Conservation (phyloP, 148 eudicot genomes). For the Cornus suecica region DNA sequence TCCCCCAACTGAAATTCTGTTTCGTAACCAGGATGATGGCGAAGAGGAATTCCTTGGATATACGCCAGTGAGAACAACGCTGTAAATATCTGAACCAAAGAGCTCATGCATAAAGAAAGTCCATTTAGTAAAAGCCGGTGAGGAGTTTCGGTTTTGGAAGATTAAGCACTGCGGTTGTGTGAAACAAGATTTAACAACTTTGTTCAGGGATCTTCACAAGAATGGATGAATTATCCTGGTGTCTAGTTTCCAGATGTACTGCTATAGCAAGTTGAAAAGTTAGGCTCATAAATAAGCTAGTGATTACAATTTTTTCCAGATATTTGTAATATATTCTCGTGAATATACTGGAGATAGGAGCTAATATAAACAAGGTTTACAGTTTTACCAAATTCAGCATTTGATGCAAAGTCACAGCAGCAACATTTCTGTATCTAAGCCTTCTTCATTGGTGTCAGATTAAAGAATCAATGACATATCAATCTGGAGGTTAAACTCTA, state of each 20-base stretch:
- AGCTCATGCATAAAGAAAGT: not conserved
- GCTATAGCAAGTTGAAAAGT: too few species aligned
- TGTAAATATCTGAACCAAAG: conserved; percentile 3
- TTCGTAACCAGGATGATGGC: conserved; percentile 40
- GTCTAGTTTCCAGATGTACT: too few species aligned
- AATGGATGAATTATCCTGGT: too few species aligned
- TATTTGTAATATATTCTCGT: too few species aligned
- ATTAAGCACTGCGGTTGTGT: not conserved
- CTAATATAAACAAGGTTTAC: not conserved
- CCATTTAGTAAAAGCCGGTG: not conserved
- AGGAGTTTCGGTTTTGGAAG: not conserved
- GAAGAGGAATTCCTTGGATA: conserved; percentile 42
- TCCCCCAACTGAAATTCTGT: not conserved
- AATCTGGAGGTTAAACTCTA: not conserved
- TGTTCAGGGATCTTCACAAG: not conserved
- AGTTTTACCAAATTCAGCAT: not conserved
- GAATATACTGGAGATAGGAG: too few species aligned
- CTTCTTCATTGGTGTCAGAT: not conserved
- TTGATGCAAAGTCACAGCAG: not conserved
- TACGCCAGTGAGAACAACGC: conserved; percentile 35
- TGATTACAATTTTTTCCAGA: too few species aligned
- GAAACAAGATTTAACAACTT: not conserved
- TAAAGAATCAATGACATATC: not conserved
- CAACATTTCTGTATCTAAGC: not conserved
- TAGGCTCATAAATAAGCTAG: too few species aligned